A percentile compares a stretch with the other conserved stretches of the same genome.
Evolutionary conservation across 2,329 filamentous ascomycete genomes (phyloP).

Genomic region (Dactylellina drechsleri): DNA sequence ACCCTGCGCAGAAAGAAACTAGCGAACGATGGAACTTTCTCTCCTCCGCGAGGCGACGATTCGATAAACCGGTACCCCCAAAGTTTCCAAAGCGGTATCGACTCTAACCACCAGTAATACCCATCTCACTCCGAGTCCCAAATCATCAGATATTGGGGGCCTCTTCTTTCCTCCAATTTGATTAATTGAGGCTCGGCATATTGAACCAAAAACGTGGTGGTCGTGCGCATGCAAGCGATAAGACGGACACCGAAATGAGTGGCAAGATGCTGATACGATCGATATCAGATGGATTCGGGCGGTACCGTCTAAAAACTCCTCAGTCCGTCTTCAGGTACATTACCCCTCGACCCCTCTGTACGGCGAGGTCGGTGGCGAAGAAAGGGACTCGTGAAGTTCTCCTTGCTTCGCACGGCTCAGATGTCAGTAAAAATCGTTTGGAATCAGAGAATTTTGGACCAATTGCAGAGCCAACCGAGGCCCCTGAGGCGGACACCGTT

Average conservation of each 20-base stretch:
- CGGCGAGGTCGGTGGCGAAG: constrained; percentile 35
- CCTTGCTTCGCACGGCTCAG: constrained; percentile 35
- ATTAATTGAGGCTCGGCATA: constrained; percentile 16
- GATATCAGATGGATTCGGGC: constrained; percentile 21
- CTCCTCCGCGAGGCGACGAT: not conserved
- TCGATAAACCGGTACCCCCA: constrained; percentile 14
- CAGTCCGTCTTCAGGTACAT: constrained; percentile 27
- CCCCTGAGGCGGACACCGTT: constrained; percentile 3
- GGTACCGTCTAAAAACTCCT: constrained; percentile 21
- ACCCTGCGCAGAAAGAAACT: constrained; percentile 27
- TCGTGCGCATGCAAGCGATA: constrained; percentile 17
- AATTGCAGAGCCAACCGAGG: not conserved
- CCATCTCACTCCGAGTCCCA: too few relatives aligned
- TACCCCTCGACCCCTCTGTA: constrained; percentile 22
- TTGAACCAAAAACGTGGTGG: constrained; percentile 13
- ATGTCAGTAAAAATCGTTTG: not conserved
- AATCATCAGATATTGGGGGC: too few relatives aligned
- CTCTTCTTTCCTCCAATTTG: too few relatives aligned
- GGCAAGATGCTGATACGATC: not conserved
- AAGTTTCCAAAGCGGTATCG: not conserved
- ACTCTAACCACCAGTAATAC: too few relatives aligned
- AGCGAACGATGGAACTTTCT: not conserved
- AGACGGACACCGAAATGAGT: constrained; percentile 1
- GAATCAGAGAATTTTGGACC: not conserved
- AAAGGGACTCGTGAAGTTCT: constrained; percentile 15